Evolutionary conservation across 106 monocot species (phyloP), one percentile per base, ranked within the genome.

Genomic region (Chionographis japonica): DNA sequence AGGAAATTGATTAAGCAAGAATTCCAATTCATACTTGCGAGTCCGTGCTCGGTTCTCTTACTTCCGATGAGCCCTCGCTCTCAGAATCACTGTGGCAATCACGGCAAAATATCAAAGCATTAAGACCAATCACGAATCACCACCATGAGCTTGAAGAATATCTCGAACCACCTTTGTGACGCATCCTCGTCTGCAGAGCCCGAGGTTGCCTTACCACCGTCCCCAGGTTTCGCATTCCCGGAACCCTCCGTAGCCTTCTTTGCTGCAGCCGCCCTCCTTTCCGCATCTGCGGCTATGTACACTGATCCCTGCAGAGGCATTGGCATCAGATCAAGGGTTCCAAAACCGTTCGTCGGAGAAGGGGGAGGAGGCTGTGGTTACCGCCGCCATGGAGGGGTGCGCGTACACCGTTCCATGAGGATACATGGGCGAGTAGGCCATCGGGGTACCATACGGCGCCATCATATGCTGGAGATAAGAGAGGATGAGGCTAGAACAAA

Each of bases 201-300:
- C 6, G 69, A 58, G n/a, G 68, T 15, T 40, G 54, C 55, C 12
- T 68, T 68, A 4, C 39, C 55, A 12, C 55, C 52, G 12, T 51
- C 52, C 6, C 40, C 55, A 46, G 46, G 46, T 2, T 46, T 46
- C 8, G 7, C 17, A 37, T 12, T 69, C n/a, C 37, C 27, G 1
- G 19, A 13, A 35, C 12, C 27, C 15, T 52, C 65, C n/a, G 4
- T 50, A 11, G 51, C 18, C 20, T 65, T 65, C 27, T 50, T 65
- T 19, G 15, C 35, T 11, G 19, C 35, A 3, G 51, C 19, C 49
- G 6, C 1, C 50, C 50, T 7, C 49, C 41, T 43, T 42, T 69
- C 54, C 7, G 15, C 69, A 20, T 41, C 58, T 46, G 40, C 18
- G 4, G 56, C 67, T 54, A 18, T n/a, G 54, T 52, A 51, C n/a